Percentiles rank a stretch among this genome's conserved stretches.
Conservation (phyloP, 176 grass and related monocot genomes). For the Aegilops umbellulata region DNA sequence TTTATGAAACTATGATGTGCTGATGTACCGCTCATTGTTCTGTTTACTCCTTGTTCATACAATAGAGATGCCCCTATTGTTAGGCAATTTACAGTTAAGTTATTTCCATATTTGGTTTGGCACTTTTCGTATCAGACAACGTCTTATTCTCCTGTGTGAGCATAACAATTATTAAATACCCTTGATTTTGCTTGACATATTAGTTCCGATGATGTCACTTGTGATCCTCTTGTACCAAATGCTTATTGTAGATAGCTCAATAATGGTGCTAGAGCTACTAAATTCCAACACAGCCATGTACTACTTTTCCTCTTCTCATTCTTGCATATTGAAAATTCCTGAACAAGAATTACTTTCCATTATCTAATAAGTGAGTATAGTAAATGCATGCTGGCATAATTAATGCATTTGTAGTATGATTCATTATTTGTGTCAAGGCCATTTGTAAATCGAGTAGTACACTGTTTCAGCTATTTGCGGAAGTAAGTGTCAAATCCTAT, state of each 20-base stretch:
- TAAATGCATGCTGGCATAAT: background rate
- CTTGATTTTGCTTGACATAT: background rate
- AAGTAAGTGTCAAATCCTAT: background rate
- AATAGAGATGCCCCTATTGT: background rate
- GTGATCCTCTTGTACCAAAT: background rate
- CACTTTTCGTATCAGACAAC: background rate
- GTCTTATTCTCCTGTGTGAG: background rate
- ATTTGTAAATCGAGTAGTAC: background rate
- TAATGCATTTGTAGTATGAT: too few relatives aligned
- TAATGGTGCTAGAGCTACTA: background rate
- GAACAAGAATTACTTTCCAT: background rate
- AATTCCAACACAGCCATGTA: background rate
- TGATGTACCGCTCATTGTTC: background rate
- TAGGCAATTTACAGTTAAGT: background rate
- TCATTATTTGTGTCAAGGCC: too few relatives aligned
- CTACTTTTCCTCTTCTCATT: slow-evolving; percentile 20
- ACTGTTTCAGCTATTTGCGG: background rate
- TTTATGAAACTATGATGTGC: background rate
- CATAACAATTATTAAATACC: background rate
- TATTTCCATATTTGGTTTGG: background rate
- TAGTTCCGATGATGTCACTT: background rate
- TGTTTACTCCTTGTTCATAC: background rate
- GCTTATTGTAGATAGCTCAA: background rate
- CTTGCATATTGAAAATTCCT: background rate
- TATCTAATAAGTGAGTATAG: background rate